Base-by-base conservation (phyloP, 257 asterid genomes). In the Linaria vulgaris region DNA sequence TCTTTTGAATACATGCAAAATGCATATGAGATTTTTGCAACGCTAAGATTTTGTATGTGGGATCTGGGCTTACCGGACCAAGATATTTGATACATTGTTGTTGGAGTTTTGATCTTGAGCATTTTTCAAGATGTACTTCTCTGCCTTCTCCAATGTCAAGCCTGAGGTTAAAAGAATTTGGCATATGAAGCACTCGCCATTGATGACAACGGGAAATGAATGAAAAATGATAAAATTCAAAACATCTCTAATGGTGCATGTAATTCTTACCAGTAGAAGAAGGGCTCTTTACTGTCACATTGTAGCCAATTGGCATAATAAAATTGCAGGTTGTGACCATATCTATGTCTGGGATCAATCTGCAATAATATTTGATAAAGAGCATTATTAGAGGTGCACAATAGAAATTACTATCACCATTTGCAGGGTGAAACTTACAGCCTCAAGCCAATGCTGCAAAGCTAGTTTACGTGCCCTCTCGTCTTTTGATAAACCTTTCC, bases 11-110 rank as follows among this genome's bases (percentile, higher is more conserved):
- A 27, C 34, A 27, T 27, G 34, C 4, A 27, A 15, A 24, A 54
- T 44, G 49, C 19, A 51, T 11, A 22, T 55, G 45, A 43, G 21
- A 34, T 11, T 34, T 34, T 34, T 4, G 41, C 41, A 19, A 17
- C 30, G 11, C 34, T 9, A 20, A 15, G 23, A 27, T 44, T 27
- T 20, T 50, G 9, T 14, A 17, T 1, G 41, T 24, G 31, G 44
- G 49, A 54, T 53, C 31, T 31, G 74, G 52, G 43, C 88, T 79
- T 72, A 90, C 97, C 66, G 91, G 96, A 51, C 95, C 97, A 57
- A 87, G 95, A 79, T 90, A 90, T 69, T 87, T 87, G 46, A 90
- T 87, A 75, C 97, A 90, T 64, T 90, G 92, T 41, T 87, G 96
- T 59, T 82, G 90, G 71, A 87, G 96, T 71, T 85, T 87, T 9